Evolutionary conservation across 495 filamentous ascomycete genomes (phyloP).

Genomic region (Lepraria neglecta): DNA sequence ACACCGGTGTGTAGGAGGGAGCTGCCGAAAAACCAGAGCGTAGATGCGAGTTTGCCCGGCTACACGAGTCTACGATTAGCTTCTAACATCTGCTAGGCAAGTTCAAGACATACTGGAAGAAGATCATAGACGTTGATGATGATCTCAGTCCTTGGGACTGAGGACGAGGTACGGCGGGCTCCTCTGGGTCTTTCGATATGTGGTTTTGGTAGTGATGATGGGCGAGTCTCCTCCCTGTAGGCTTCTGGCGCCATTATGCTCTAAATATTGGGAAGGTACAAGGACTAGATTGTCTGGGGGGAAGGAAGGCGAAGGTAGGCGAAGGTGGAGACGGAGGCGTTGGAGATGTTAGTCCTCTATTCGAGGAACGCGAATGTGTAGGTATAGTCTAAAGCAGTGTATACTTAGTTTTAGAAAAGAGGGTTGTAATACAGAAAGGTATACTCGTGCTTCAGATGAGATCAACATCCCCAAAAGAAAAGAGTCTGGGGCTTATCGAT

Average conservation of each 20-base stretch:
- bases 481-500: not conserved
- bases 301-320: not conserved
- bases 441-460: not conserved
- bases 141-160: constrained; percentile 61
- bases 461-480: not conserved
- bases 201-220: constrained; percentile 1
- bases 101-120: constrained; percentile 50
- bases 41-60: constrained; percentile 60
- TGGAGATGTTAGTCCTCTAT: not conserved
- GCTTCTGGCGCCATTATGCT: constrained; percentile 10
- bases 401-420: not conserved
- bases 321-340: not conserved
- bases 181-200: not conserved
- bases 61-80: constrained; percentile 29
- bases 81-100: not conserved
- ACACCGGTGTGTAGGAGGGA: constrained; percentile 73
- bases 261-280: not conserved
- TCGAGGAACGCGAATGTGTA: not conserved
- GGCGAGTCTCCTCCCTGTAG: not conserved
- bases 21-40: constrained; percentile 65
- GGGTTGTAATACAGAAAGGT: not conserved
- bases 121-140: constrained; percentile 77
- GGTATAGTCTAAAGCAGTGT: not conserved
- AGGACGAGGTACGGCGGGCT: constrained; percentile 49
- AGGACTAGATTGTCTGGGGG: not conserved